Base-by-base conservation (phyloP, 2,329 filamentous ascomycete species). In the Leptoxyphium fumago region DNA sequence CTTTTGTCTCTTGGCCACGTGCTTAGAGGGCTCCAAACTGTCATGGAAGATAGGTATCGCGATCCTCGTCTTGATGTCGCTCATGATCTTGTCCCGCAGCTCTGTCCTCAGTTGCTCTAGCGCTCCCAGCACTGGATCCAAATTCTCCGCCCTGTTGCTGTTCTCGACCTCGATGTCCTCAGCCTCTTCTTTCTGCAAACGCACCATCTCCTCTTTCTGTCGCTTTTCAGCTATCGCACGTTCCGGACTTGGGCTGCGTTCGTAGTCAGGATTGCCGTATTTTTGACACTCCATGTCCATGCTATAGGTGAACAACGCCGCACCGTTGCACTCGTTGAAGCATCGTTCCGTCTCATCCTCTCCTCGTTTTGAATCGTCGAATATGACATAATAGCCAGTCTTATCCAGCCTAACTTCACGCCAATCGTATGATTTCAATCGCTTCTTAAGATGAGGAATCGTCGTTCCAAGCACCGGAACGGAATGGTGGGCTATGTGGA, bases 341-440 rank as follows among this genome's bases (percentile, higher is more conserved):
- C 88, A 95, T 48, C 83, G 74, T 52, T 84, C 80, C 1, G 86
- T 81, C 63, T 95, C 87, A 44, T 80, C 72, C 54, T 87, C 80
- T 2, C 89, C 89, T 8, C 73, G 70, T 44, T 76, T 74, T 1
- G 78, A 84, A 54, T 89, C 82, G 42, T 84, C 77, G 56, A 98
- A 98, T n/a, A 87, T 71, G 43, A 96, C 78, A 60, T 85, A 96
- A 62, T 95, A 98, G 1, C 91, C 91, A 0, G 78, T 82, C 46
- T 77, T 77, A 60, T 98, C 91, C 47, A 84, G 78, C 29, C 86
- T 77, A 42, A 98, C 82, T 41, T 87, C 80, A 50, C 84, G 79
- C 64, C 88, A 85, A 46, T 77, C 72, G 60, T 84, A 94, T 42
- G 80, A 78, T 62, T 89, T 91, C 43, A 96, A 70, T 42, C 89